These are phyloP conservation scores for Candida easanensis DNA, from an alignment of 805 yeast species.

Conservation along the genomic window DNA sequence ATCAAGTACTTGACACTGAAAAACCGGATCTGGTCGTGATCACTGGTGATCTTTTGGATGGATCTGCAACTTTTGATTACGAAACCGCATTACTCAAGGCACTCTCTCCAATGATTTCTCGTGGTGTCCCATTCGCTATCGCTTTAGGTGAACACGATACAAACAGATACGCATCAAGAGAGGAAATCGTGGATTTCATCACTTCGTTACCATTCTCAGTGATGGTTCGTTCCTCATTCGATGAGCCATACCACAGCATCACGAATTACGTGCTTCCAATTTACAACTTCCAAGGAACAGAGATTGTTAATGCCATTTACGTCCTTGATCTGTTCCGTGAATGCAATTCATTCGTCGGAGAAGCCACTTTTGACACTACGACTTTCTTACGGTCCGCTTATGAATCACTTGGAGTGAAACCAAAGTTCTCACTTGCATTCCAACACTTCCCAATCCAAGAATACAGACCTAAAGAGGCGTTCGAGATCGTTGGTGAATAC, in stretches of 20 bases:
- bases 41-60: slow-evolving; percentile 66
- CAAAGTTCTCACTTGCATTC: slow-evolving; percentile 51
- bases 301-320: slow-evolving; percentile 39
- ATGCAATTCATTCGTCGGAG: not conserved
- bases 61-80: slow-evolving; percentile 54
- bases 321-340: slow-evolving; percentile 57
- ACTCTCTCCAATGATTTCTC: slow-evolving; percentile 48
- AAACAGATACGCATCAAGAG: slow-evolving; percentile 44
- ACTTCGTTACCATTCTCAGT: slow-evolving; percentile 50
- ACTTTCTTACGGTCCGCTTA: slow-evolving; percentile 31
- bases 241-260: slow-evolving; percentile 39
- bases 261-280: slow-evolving; percentile 45
- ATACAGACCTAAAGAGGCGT: slow-evolving; percentile 38
- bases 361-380: slow-evolving; percentile 22
- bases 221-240: slow-evolving; percentile 6
- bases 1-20: slow-evolving; percentile 51
- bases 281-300: slow-evolving; percentile 26
- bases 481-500: slow-evolving; percentile 39
- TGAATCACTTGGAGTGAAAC: slow-evolving; percentile 22
- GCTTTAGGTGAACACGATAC: slow-evolving; percentile 62
- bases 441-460: slow-evolving; percentile 69
- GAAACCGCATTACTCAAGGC: slow-evolving; percentile 61
- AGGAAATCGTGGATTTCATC: slow-evolving; percentile 43
- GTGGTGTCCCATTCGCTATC: slow-evolving; percentile 58
- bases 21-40: slow-evolving; percentile 60